Base-by-base conservation (phyloP, 352 stramenopile species). In the Globisporangium orthogonon region DNA sequence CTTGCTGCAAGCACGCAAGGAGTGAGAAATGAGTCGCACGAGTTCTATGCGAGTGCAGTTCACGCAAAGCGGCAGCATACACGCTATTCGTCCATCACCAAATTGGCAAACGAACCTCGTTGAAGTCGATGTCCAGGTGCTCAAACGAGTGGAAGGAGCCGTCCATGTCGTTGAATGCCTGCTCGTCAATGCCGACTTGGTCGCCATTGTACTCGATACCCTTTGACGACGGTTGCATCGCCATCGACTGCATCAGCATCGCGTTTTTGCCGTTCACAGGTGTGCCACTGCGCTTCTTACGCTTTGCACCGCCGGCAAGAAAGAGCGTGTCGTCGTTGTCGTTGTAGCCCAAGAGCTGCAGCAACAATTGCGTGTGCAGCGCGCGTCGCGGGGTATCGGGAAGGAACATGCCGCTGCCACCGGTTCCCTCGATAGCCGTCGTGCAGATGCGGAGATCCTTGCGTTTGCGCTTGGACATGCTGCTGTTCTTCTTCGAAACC, bases 41-140 rank as follows among this genome's bases (percentile, higher is more conserved):
- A 7, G 15, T 2, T 33, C n/a, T 5, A 14, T 15, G n/a, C 15
- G 6, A 14, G 15, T 4, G 13, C 11, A 37, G 28, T 15, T 11
- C n/a, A 30, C n/a, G 3, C 17, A n/a, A n/a, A n/a, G n/a, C n/a
- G n/a, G n/a, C n/a, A n/a, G n/a, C n/a, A n/a, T n/a, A n/a, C n/a
- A n/a, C n/a, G n/a, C n/a, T 23, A 0, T 14, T 9, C 10, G 0
- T 15, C 13, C 4, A 7, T 44, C 40, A 44, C 13, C 13, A 44
- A n/a, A 3, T 14, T 29, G 18, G 14, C 7, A 1, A 1, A 54
- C 47, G 40, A 54, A 89, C 78, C 73, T 87, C 83, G 56, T 90
- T 91, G 54, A 94, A 91, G 61, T 94, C 83, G 54, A 94, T 87
- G 48, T 94, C 83, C n/a, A 91, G 69, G 52, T 91, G 76, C 51